phyloP scores from a whole-genome alignment of 805 yeast species.

The Schwanniomyces vanrijiae region DNA sequence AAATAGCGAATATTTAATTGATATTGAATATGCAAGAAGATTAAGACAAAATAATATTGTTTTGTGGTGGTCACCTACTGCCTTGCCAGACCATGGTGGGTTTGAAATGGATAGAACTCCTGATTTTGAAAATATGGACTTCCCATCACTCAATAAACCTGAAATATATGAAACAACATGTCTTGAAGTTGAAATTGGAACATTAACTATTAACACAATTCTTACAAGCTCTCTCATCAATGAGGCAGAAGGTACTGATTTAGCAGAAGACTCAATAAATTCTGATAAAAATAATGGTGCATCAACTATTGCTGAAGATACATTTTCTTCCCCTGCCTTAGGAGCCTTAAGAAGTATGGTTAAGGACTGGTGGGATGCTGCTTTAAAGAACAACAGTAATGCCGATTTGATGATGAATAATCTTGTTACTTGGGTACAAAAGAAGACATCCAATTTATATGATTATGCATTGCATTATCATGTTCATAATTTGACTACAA shows the following conservation, averaged over 20 bases:
- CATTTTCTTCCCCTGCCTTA: conserved; percentile 77
- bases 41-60: conserved; percentile 64
- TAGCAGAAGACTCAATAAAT: conserved; percentile 48
- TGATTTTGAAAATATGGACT: conserved; percentile 58
- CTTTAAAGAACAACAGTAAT: conserved; percentile 59
- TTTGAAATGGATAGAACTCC: conserved; percentile 58
- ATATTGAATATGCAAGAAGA: conserved; percentile 81
- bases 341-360: conserved; percentile 70
- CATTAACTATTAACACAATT: conserved; percentile 82
- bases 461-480: conserved; percentile 82
- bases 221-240: conserved; percentile 80
- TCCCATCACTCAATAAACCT: conserved; percentile 73
- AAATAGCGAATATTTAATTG: conserved; percentile 76
- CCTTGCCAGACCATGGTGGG: conserved; percentile 85
- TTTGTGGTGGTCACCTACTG: conserved; percentile 90
- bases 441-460: conserved; percentile 68
- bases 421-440: conserved; percentile 84
- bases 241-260: conserved; percentile 84
- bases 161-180: conserved; percentile 78
- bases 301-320: conserved; percentile 70
- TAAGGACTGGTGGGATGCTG: conserved; percentile 93
- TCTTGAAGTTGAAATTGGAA: conserved; percentile 74
- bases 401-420: conserved; percentile 85
- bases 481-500: conserved; percentile 81
- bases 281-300: conserved; percentile 40